A percentile compares a stretch with the other conserved stretches of the same genome.
Evolutionary conservation across 441 rosid genomes (phyloP).

Genomic region (Euphorbia celastroides): DNA sequence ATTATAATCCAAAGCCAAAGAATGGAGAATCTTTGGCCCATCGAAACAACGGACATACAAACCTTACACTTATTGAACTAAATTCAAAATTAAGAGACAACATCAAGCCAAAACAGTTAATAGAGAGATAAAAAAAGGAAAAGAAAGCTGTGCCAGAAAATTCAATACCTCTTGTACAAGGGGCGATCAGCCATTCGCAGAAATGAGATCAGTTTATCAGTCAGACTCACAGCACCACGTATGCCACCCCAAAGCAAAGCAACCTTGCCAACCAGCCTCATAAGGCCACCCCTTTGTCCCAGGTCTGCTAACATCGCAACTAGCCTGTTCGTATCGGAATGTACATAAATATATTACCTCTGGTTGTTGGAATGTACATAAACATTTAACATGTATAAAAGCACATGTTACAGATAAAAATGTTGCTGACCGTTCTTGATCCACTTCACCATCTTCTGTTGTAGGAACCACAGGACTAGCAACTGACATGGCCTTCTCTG

Average conservation of each 20-base stretch:
- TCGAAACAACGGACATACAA: no score
- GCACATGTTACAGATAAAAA: conserved; percentile 6
- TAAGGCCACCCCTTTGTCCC: conserved; percentile 95
- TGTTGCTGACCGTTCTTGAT: conserved; percentile 76
- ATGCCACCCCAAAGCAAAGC: conserved; percentile 99
- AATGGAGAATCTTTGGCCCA: no score
- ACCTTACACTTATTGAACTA: not conserved
- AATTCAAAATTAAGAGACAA: not conserved
- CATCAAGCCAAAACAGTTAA: not conserved
- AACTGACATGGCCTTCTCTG: conserved; percentile 95
- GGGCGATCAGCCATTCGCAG: conserved; percentile 79
- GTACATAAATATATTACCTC: conserved; percentile 13
- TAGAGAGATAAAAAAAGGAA: not conserved
- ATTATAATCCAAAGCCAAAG: no score
- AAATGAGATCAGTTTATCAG: conserved; percentile 73
- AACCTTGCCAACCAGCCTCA: conserved; percentile 80
- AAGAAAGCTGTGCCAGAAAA: not conserved
- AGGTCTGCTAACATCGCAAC: conserved; percentile 82
- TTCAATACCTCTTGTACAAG: conserved; percentile 63
- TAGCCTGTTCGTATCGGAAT: conserved; percentile 44
- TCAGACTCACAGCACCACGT: conserved; percentile 95
- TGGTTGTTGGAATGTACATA: conserved; percentile 10
- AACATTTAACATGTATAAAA: conserved; percentile 16
- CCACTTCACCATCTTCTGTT: conserved; percentile 89
- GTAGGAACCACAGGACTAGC: conserved; percentile 98